Evolutionary conservation across 345 rosid species (phyloP).

Genomic region (Syzygium aromaticum): DNA sequence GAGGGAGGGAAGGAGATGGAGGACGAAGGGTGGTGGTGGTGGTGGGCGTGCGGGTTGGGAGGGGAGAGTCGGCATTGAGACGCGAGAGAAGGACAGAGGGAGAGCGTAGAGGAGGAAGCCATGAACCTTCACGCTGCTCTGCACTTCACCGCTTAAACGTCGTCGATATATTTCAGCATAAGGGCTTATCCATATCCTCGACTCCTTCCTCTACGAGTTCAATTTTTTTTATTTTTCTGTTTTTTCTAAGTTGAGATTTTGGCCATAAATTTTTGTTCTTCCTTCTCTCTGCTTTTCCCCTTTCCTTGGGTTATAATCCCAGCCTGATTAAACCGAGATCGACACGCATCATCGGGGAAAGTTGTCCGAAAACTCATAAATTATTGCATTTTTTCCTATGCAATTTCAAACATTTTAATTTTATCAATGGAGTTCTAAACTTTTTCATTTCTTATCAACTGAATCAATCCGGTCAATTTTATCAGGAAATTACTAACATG

Average conservation of each 20-base stretch:
- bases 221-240: too few relatives aligned
- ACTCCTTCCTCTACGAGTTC: not conserved
- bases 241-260: too few relatives aligned
- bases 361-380: too few relatives aligned
- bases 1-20: conserved; percentile 16
- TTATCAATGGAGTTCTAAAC: too few relatives aligned
- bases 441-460: too few relatives aligned
- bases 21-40: not conserved
- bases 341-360: too few relatives aligned
- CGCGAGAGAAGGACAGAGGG: conserved; percentile 59
- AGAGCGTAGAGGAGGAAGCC: conserved; percentile 34
- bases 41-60: conserved; percentile 6
- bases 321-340: not conserved
- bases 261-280: not conserved
- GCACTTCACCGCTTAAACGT: not conserved
- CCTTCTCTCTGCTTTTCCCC: not conserved
- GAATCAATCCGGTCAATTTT: too few relatives aligned
- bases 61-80: conserved; percentile 48
- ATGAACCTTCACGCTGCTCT: conserved; percentile 4
- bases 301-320: not conserved
- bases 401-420: too few relatives aligned
- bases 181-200: not conserved
- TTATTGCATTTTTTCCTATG: too few relatives aligned
- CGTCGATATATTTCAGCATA: not conserved
- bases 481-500: too few relatives aligned